Evolutionary conservation across 106 monocot species (phyloP), one percentile per base, ranked within the genome.

Genomic region (Triglochin maritima): DNA sequence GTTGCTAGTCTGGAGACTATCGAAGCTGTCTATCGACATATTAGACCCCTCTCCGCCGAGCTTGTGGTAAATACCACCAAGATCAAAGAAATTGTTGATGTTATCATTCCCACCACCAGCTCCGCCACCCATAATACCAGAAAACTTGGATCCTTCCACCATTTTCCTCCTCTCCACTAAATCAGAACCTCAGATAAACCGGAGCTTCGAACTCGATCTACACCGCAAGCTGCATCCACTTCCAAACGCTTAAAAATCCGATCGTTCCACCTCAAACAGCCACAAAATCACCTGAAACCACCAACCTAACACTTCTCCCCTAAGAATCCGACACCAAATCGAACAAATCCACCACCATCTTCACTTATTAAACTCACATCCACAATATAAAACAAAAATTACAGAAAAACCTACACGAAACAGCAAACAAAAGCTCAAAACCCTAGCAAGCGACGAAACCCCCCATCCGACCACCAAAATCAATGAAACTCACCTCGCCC

Each of bases 11-110:
- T 77, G 76, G 12, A 79, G 44, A 53, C 76, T 72, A 46, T 60
- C 65, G 9, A 57, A 46, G 72, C 86, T 82, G 60, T 86, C 86
- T 2, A 84, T 67, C 16, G 89, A 90, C 89, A 86, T 90, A 77
- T 86, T 79, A 52, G 84, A 70, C 64, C 81, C 81, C 53, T 81
- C 77, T 29, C 75, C 77, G 7, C 70, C 76, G 8, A 84, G 84
- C 75, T 76, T 81, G 49, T 1, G 29, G 29, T 88, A 84, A 68
- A 84, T 29, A 29, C 29, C 29, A 29, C 29, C 29, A 68, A 84
- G 87, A 13, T 86, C 86, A 66, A 77, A 77, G 64, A 74, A 90
- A 61, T 69, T 63, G 55, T 51, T 62, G 45, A 46, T 69, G 43
- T 69, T 69, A 29, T 53, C 69, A 55, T 69, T 61, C 7, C 68